Base-by-base conservation (phyloP, 306 rosid species). In the Vigna nakashimae region DNA sequence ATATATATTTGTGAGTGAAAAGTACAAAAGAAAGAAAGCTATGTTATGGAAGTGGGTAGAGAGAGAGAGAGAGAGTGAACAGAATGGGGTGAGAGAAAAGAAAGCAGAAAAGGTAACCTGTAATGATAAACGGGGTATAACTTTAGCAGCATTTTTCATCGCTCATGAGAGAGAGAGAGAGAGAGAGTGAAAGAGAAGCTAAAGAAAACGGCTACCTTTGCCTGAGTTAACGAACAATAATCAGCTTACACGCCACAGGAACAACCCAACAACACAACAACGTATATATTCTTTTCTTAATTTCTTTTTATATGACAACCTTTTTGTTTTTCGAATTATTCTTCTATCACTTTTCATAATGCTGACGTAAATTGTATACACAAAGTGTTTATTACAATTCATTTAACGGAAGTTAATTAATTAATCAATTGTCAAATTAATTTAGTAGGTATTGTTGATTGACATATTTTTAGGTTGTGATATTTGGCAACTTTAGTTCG, bases 211-310 rank as follows among this genome's bases (percentile, higher is more conserved):
- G 95, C 87, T 78, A 86, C 62, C 84, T 53, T 82, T 76, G 72
- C 81, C 52, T 36, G 15, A 24, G 55, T 45, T 59, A 18, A 45
- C 57, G 66, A 88, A 77, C 85, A 53, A n/a, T 43, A 10, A 43
- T 51, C 65, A 59, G n/a, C 57, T 50, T 86, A 79, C 83, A 87
- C 79, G 77, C 82, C 72, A 62, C 67, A 32, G 36, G 77, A 75
- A 11, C 14, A 43, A 9, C 14, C 26, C 79, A 75, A 45, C 48
- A 10, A 9, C 14, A 9, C 48, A 43, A 79, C 87, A 79, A 85
- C 82, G 92, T 76, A 87, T 88, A 74, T 84, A 86, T 91, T 89
- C 92, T 81, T 86, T 84, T 80, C 88, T 78, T 88, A 82, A 20
- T 51, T 52, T 32, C 78, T 17, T 73, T 46, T 28, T 36, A 38